Conservation (phyloP, 2,329 filamentous ascomycete genomes). For the Tolypocladium tundrense region DNA sequence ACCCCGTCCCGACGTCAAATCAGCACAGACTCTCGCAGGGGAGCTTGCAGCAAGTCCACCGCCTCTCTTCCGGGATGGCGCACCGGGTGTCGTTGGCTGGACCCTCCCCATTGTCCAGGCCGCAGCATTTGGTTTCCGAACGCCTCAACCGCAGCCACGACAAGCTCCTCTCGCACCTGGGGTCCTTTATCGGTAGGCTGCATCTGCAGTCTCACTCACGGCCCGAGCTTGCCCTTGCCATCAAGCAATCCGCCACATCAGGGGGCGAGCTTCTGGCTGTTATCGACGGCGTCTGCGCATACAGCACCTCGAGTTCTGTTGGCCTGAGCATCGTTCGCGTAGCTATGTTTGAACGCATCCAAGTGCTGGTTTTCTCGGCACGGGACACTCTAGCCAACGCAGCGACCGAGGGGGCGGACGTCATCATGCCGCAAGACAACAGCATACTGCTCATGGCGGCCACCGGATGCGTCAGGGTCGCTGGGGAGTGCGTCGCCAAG, state of each 20-base stretch:
- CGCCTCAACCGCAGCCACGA: constrained; percentile 74
- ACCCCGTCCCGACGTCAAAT: constrained; percentile 14
- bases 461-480: constrained; percentile 78
- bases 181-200: constrained; percentile 81
- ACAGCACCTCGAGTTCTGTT: constrained; percentile 58
- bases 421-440: constrained; percentile 73
- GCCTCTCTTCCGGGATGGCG: constrained; percentile 45
- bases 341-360: constrained; percentile 70
- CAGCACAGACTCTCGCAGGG: constrained; percentile 26
- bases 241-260: constrained; percentile 72
- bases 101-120: constrained; percentile 49
- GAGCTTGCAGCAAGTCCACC: constrained; percentile 27
- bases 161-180: constrained; percentile 79
- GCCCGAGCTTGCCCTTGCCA: constrained; percentile 69
- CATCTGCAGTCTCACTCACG: constrained; percentile 89
- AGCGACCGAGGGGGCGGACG: constrained; percentile 60
- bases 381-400: constrained; percentile 65
- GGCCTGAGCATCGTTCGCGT: constrained; percentile 59
- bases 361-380: constrained; percentile 70
- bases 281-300: constrained; percentile 71
- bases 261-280: constrained; percentile 71
- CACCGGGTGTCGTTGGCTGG: constrained; percentile 72
- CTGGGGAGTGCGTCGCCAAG: constrained; percentile 84
- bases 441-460: constrained; percentile 66
- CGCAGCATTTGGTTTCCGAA: constrained; percentile 72